A percentile compares a stretch with the other conserved stretches of the same genome.
Conservation (phyloP, 1,284 basidiomycete species). For the Ceratobasidium sp. region DNA sequence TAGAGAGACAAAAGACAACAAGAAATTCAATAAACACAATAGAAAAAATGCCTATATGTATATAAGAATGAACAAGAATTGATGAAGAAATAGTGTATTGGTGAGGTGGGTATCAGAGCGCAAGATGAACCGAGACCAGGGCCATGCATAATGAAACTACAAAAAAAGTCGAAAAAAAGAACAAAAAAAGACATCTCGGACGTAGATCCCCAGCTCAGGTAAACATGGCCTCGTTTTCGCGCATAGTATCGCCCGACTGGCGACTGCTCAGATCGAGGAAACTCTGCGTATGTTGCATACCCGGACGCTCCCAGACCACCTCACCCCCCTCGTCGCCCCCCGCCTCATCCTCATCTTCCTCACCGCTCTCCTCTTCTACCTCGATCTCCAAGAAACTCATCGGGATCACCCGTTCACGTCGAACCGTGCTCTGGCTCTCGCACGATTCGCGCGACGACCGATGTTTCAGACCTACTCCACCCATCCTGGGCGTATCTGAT, state of each 20-base stretch:
- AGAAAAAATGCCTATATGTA: slow-evolving; percentile 21
- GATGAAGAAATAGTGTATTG: slow-evolving; percentile 13
- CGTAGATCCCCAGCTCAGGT: neutral
- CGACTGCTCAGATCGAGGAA: slow-evolving; percentile 39
- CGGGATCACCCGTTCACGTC: slow-evolving; percentile 27
- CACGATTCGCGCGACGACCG: slow-evolving; percentile 28
- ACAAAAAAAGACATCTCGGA: neutral
- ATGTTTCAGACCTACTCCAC: slow-evolving; percentile 12
- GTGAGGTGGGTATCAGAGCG: slow-evolving; percentile 5
- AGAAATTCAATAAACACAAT: slow-evolving; percentile 26
- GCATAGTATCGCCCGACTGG: slow-evolving; percentile 40
- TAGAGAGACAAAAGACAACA: neutral
- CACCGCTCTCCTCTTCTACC: slow-evolving; percentile 25
- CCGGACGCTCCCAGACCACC: neutral
- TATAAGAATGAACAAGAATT: neutral
- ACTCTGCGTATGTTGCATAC: slow-evolving; percentile 26
- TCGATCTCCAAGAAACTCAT: slow-evolving; percentile 38
- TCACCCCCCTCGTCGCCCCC: neutral
- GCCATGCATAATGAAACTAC: neutral
- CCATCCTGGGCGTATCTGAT: slow-evolving; percentile 3
- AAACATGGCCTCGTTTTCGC: slow-evolving; percentile 36
- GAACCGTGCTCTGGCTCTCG: slow-evolving; percentile 28
- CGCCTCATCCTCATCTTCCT: slow-evolving; percentile 22
- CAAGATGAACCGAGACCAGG: slow-evolving; percentile 4
- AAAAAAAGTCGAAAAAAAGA: slow-evolving; percentile 4